Base-by-base conservation (phyloP, 2,329 filamentous ascomycete species). In the Penicillium sp. region DNA sequence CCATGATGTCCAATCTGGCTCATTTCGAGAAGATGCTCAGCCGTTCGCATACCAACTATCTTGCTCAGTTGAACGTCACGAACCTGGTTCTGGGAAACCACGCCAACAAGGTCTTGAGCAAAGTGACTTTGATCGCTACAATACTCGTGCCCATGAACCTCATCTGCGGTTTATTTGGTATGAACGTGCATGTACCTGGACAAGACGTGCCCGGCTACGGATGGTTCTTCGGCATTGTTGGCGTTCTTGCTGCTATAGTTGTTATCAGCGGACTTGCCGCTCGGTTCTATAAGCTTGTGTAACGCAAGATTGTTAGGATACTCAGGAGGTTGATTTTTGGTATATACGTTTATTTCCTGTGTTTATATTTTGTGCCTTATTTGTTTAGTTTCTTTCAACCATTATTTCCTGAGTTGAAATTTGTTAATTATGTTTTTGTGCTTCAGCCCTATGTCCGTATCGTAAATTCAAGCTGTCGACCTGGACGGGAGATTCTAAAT, bases 21-120 rank as follows among this genome's bases (percentile, higher is more conserved):
- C 95, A 99, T 76, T 97, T 97, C 70, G 95, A 99, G 77, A 98
- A 98, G 84, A 97, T 99, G 85, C 85, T 99, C 54, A 93, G 91
- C 30, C 90, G 95, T 23, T 91, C 91, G 2, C 95, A 99, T 81
- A 92, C 91, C 82, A 99, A 98, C 77, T 98, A 99, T 74, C 85
- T 99, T 44, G 94, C 95, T 1, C 95, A 97, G 74, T 87, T 98
- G 65, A 94, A 91, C 45, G 93, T 98, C 70, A 92, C 96, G 76
- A 94, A 91, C 77, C 91, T 97, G 71, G 88, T 90, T 1, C 89
- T 96, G 76, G 93, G 93, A 29, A 97, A 93, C 63, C 85, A 89
- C 68, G 93, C 92, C 58, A 98, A 98, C 80, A 87, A 90, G 67
- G 90, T 94, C 7, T 86, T 99, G 13, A 93, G 92, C 81, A 97